Evolutionary conservation across 306 rosid genomes (phyloP).

Genomic region (Cucurbita pepo): DNA sequence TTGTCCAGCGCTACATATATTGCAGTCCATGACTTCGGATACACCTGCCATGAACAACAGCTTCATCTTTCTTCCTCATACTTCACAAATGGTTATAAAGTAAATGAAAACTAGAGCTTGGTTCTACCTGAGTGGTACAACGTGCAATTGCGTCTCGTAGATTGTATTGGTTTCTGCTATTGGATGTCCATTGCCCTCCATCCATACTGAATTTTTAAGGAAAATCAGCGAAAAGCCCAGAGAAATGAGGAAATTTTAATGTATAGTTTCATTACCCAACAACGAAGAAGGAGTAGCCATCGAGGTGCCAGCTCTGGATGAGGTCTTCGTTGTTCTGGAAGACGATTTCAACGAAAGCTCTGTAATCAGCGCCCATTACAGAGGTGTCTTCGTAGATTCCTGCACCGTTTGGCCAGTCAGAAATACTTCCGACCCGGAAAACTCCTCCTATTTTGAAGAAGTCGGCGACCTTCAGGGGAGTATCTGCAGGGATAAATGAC

Average conservation of each 20-base stretch:
- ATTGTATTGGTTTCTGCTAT: slow-evolving; percentile 61
- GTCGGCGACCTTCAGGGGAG: slow-evolving; percentile 87
- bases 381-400: slow-evolving; percentile 82
- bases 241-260: neutral
- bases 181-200: slow-evolving; percentile 70
- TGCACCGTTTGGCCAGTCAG: slow-evolving; percentile 65
- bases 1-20: slow-evolving; percentile 74
- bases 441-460: slow-evolving; percentile 67
- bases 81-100: no score
- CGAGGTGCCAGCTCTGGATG: slow-evolving; percentile 75
- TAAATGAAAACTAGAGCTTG: neutral
- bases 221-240: neutral
- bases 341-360: slow-evolving; percentile 66
- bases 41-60: slow-evolving; percentile 3
- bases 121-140: slow-evolving; percentile 65
- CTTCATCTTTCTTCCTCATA: neutral
- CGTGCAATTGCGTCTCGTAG: slow-evolving; percentile 90
- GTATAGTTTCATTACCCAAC: slow-evolving; percentile 41
- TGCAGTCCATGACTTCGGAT: slow-evolving; percentile 94
- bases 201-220: slow-evolving; percentile 56
- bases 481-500: slow-evolving; percentile 69
- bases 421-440: slow-evolving; percentile 72
- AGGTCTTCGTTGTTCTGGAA: slow-evolving; percentile 81
- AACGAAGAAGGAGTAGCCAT: slow-evolving; percentile 89
- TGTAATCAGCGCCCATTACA: slow-evolving; percentile 66